Evolutionary conservation across 139 green algal genomes (phyloP), one percentile per base, ranked within the genome.

Genomic region (Desmodesmus armatus): DNA sequence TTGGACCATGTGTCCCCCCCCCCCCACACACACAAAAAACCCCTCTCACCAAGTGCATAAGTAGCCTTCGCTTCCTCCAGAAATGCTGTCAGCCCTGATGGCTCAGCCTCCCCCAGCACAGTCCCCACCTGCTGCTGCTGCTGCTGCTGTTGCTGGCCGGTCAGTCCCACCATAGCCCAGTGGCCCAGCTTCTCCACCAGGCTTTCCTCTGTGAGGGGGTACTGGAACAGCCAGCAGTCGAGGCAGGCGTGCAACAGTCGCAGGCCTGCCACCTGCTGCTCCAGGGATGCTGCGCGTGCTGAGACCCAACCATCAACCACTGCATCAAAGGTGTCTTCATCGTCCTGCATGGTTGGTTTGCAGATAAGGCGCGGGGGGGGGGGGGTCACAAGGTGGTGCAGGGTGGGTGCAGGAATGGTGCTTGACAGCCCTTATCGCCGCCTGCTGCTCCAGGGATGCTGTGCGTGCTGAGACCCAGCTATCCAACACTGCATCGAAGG

Each of bases 181-280:
- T 80, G 58, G 0, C 82, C 75, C 6, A 94, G 37, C 62, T 79
- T 71, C 67, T 92, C 87, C 51, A 93, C 84, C 37, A 88, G 84
- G 3, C 51, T 19, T 53, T 92, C 87, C 67, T 94, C 91, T 13
- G 88, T 93, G 0, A 94, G 73, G 7, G 91, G 91, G 82, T 92
- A 90, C 84, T 91, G 83, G 82, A 90, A 91, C 41, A 83, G 78
- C 88, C 88, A 90, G 69, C 72, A 88, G 23, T 67, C 84, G 3
- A 91, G 70, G 31, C 67, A 85, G 2, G 89, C 89, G 41, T 88
- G 75, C 65, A 93, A 33, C 63, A 95, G 85, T 21, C 90, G 89
- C 78, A 92, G 67, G 1, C 80, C 89, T 35, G 83, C 88, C 13
- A 90, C 92, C 49, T 89, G 86, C 74, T 89, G 80, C 83, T 91